phyloP scores from a whole-genome alignment of 257 asterid species.

The Jaltomata sinuosa region DNA sequence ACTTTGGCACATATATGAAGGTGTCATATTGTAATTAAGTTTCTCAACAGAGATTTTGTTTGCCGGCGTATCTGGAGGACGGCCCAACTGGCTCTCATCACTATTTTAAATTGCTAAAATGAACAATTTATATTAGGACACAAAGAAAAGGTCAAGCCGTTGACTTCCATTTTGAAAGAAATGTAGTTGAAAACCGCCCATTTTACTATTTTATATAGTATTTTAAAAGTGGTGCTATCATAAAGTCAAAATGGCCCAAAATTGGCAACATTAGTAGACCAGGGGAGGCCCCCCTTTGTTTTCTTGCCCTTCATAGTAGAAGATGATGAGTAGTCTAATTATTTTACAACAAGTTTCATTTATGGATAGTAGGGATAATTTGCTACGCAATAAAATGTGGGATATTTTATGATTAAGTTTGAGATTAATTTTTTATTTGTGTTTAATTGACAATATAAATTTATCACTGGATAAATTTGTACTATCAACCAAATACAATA shows the following conservation, averaged over 20 bases:
- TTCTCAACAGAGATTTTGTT: neutral
- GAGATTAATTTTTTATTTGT: too few relatives aligned
- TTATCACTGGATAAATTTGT: too few relatives aligned
- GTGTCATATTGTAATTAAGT: neutral
- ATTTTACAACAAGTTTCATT: neutral
- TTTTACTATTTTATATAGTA: neutral
- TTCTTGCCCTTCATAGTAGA: neutral
- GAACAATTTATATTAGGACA: neutral
- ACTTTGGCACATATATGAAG: neutral
- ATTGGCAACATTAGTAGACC: neutral
- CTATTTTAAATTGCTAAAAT: neutral
- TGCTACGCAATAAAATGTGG: too few relatives aligned
- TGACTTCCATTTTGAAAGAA: neutral
- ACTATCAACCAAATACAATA: too few relatives aligned
- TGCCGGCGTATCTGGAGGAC: neutral
- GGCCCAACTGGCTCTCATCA: neutral
- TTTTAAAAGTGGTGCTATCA: neutral
- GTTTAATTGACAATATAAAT: too few relatives aligned
- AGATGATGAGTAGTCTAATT: neutral
- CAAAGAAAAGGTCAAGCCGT: neutral
- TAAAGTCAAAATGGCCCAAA: constrained; percentile 11
- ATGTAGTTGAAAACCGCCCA: neutral
- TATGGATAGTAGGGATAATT: neutral
- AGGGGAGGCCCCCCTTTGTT: neutral
- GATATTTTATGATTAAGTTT: too few relatives aligned